These are phyloP conservation scores for Pseudozyma pruni DNA, from an alignment of 1,284 basidiomycete species.

Conservation along the genomic window DNA sequence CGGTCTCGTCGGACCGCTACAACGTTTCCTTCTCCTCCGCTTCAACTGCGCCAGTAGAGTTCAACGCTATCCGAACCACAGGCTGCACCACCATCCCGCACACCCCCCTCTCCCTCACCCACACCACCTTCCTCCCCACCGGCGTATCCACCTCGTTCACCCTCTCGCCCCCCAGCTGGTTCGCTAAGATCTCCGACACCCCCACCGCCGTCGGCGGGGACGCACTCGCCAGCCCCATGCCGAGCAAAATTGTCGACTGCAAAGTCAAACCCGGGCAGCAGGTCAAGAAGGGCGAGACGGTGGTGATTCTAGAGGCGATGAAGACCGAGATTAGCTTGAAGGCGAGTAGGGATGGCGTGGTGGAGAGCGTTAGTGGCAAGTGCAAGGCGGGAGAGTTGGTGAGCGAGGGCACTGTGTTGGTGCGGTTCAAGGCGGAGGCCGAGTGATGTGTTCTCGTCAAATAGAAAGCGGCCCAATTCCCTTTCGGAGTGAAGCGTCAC, in stretches of 20 bases:
- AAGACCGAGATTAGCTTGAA: constrained; percentile 80
- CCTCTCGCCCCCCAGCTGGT: constrained; percentile 20
- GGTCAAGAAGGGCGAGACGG: constrained; percentile 81
- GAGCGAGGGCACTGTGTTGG: constrained; percentile 82
- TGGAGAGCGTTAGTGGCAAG: constrained; percentile 72
- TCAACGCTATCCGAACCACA: constrained; percentile 73
- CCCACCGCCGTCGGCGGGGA: not conserved
- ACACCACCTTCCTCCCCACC: constrained; percentile 32
- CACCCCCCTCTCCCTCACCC: not conserved
- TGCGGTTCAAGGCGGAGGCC: constrained; percentile 70
- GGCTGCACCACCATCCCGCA: constrained; percentile 8
- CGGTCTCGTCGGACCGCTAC: not conserved
- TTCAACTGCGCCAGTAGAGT: not conserved
- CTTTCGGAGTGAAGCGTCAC: constrained; percentile 16
- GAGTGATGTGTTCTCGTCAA: not conserved
- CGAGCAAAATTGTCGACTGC: constrained; percentile 75
- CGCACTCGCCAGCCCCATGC: constrained; percentile 38
- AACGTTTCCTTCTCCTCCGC: constrained; percentile 4
- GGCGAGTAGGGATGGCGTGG: constrained; percentile 76
- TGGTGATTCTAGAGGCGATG: constrained; percentile 91
- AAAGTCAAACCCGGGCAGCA: constrained; percentile 78
- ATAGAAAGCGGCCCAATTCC: too few species aligned
- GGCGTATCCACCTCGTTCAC: constrained; percentile 15
- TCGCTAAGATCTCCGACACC: constrained; percentile 11
- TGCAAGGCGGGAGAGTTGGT: constrained; percentile 85